Conservation (phyloP, 345 rosid genomes). For the Populus euphratica region DNA sequence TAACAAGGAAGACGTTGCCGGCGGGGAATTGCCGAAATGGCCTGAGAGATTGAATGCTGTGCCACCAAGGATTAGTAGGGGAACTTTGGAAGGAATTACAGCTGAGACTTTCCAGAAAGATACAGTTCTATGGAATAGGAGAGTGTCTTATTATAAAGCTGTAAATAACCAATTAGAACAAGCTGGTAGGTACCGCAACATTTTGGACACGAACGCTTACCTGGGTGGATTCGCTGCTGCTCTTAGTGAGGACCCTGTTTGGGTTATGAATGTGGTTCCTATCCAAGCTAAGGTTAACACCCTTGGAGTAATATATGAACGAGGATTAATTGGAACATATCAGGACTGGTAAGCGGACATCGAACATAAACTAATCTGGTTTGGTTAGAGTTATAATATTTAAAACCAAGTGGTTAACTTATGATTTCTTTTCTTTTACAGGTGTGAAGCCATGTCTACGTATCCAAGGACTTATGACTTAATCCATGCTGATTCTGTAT, state of each 20-base stretch:
- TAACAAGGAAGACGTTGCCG: slow-evolving; percentile 23
- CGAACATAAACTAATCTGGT: background rate
- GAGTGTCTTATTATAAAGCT: slow-evolving; percentile 39
- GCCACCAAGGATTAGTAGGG: slow-evolving; percentile 46
- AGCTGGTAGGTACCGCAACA: slow-evolving; percentile 42
- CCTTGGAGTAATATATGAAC: slow-evolving; percentile 44
- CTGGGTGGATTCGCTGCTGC: slow-evolving; percentile 52
- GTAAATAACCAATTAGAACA: slow-evolving; percentile 36
- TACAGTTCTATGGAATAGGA: slow-evolving; percentile 34
- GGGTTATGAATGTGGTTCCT: slow-evolving; percentile 58
- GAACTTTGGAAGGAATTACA: slow-evolving; percentile 37
- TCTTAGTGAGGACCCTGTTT: slow-evolving; percentile 30
- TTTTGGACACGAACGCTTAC: slow-evolving; percentile 51
- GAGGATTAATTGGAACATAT: slow-evolving; percentile 50
- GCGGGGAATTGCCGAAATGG: slow-evolving; percentile 37
- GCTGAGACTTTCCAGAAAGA: slow-evolving; percentile 34
- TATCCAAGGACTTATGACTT: slow-evolving; percentile 58
- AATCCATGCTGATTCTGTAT: slow-evolving; percentile 40
- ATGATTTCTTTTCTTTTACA: slow-evolving; percentile 6
- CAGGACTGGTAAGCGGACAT: slow-evolving; percentile 38
- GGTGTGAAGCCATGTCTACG: slow-evolving; percentile 65
- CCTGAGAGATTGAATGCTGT: slow-evolving; percentile 40
- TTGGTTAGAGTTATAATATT: background rate
- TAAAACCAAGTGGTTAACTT: too few species aligned
- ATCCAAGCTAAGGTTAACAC: slow-evolving; percentile 35